Evolutionary conservation across 192 early-diverging fungal species (phyloP).

Genomic region (Linnemannia elongata): DNA sequence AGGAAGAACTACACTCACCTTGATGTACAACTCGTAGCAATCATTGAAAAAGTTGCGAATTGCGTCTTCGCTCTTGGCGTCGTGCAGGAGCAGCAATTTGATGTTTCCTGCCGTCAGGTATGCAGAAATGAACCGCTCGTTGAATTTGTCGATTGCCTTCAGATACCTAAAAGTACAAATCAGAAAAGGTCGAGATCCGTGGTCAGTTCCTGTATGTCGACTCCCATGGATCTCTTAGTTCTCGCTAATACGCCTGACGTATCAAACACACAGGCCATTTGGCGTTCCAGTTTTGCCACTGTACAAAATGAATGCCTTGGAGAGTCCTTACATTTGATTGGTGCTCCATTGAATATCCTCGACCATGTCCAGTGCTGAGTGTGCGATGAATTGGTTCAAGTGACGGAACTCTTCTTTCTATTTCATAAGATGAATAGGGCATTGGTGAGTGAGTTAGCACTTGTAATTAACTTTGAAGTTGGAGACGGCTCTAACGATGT

Average conservation of each 20-base stretch:
- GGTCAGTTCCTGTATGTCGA: background rate
- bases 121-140: conserved; percentile 93
- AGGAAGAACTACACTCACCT: conserved; percentile 65
- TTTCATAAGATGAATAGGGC: conserved; percentile 10
- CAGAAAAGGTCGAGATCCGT: background rate
- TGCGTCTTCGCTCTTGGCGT: conserved; percentile 79
- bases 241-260: background rate
- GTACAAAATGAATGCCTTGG: too few relatives aligned
- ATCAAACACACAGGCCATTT: background rate
- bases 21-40: conserved; percentile 87
- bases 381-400: conserved; percentile 97
- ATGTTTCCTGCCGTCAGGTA: conserved; percentile 92
- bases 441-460: background rate
- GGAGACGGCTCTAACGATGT: background rate
- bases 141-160: conserved; percentile 95
- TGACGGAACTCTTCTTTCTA: conserved; percentile 87
- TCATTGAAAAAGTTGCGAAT: conserved; percentile 89
- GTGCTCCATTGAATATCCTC: conserved; percentile 95
- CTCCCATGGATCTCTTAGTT: background rate
- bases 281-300: background rate
- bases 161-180: conserved; percentile 82
- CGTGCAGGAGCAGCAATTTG: conserved; percentile 88
- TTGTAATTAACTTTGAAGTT: too few relatives aligned
- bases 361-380: conserved; percentile 96
- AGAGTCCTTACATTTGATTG: conserved; percentile 76